phyloP scores from a whole-genome alignment of 768 basidiomycete species.

The Agrocybe praecox region DNA sequence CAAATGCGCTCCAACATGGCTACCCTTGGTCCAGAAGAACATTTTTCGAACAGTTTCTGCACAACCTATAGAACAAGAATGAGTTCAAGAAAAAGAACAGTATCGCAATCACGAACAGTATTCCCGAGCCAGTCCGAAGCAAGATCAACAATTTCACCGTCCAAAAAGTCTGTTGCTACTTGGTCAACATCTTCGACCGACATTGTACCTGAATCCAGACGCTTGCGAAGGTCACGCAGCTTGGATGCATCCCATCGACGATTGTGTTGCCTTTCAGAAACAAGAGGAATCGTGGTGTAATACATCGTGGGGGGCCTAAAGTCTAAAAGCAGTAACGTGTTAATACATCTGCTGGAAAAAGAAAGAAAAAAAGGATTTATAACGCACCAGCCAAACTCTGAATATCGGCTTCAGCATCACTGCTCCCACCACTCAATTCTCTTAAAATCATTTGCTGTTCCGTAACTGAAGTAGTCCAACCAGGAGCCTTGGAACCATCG shows the following conservation, averaged over 20 bases:
- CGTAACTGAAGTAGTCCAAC: conserved; percentile 76
- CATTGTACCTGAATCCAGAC: conserved; percentile 89
- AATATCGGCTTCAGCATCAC: conserved; percentile 84
- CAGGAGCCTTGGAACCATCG: conserved; percentile 65
- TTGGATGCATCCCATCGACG: conserved; percentile 94
- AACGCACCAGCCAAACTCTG: conserved; percentile 81
- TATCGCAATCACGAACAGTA: conserved; percentile 65
- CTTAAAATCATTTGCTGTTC: conserved; percentile 98
- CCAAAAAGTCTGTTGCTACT: conserved; percentile 87
- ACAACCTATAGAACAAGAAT: conserved; percentile 61
- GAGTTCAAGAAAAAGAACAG: not conserved
- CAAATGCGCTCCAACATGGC: conserved; percentile 93
- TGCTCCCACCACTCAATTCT: conserved; percentile 78
- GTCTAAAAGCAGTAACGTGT: conserved; percentile 48
- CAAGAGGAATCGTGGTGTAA: conserved; percentile 92
- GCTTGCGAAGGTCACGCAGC: conserved; percentile 91
- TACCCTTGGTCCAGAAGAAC: conserved; percentile 73
- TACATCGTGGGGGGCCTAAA: conserved; percentile 94
- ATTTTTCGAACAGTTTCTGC: conserved; percentile 95
- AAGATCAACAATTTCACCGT: conserved; percentile 93
- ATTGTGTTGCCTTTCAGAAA: conserved; percentile 82
- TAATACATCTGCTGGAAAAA: conserved; percentile 1
- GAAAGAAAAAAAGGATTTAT: not conserved
- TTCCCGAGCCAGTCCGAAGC: conserved; percentile 99
- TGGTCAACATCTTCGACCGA: conserved; percentile 85